Evolutionary conservation across 208 protist species (phyloP), one percentile per base, ranked within the genome.

Genomic region (Lotmaria passim): DNA sequence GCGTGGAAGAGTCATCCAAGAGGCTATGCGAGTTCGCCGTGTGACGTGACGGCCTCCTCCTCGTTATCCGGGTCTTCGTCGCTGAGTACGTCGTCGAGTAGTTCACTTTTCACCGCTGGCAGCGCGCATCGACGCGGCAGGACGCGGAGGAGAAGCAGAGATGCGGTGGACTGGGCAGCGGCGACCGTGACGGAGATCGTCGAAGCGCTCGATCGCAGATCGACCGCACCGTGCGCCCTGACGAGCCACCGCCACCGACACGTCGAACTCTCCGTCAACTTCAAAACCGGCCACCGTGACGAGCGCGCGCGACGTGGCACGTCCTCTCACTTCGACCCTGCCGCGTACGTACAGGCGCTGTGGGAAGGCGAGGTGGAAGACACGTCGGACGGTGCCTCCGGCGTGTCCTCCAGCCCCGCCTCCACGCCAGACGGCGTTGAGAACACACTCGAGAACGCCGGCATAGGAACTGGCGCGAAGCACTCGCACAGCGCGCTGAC

Each of bases 101-200:
- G n/a, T n/a, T n/a, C n/a, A n/a, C n/a, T n/a, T n/a, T n/a, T n/a
- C n/a, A n/a, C n/a, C n/a, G n/a, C n/a, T n/a, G n/a, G n/a, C n/a
- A n/a, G n/a, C n/a, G n/a, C n/a, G n/a, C n/a, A n/a, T n/a, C n/a
- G n/a, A n/a, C n/a, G n/a, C n/a, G n/a, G n/a, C n/a, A n/a, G n/a
- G n/a, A n/a, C n/a, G n/a, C n/a, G n/a, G n/a, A n/a, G n/a, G n/a
- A n/a, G n/a, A n/a, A 17, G 6, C 14, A 47, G 31, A 6, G 17
- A 7, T 5, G 17, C 33, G 19, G 7, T 34, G 2, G 38, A 67
- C 69, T 75, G 59, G 60, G 14, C 31, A 0, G 47, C 69, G 0
- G 69, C 69, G 19, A 63, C 69, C 23, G 12, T 75, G 1, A 63
- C 60, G 23, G 69, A 75, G 33, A 63, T 75, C 19, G 60, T 75